Evolutionary conservation across 352 stramenopile species (phyloP).

Genomic region (Phytophthora pluvialis): DNA sequence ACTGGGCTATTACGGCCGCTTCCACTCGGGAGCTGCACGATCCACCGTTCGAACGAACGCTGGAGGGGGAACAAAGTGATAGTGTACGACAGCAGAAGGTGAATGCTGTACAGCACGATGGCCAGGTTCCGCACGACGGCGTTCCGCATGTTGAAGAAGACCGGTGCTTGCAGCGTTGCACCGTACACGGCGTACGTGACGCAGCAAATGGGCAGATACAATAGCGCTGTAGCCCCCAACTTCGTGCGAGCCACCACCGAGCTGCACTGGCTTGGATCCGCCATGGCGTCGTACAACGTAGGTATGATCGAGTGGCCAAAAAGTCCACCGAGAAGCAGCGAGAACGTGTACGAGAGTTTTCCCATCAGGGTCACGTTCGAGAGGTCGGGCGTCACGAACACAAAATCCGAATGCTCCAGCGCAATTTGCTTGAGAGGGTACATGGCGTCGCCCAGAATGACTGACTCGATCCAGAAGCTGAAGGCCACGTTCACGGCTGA

Average conservation of each 20-base stretch:
- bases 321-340: conserved; percentile 65
- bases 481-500: conserved; percentile 82
- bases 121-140: conserved; percentile 70
- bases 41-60: conserved; percentile 63
- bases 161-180: conserved; percentile 69
- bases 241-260: conserved; percentile 59
- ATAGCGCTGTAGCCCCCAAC: conserved; percentile 48
- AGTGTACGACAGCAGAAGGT: conserved; percentile 76
- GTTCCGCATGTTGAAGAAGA: conserved; percentile 89
- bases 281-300: conserved; percentile 82
- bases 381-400: conserved; percentile 73
- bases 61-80: conserved; percentile 75
- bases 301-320: conserved; percentile 77
- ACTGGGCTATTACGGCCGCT: conserved; percentile 27
- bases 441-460: conserved; percentile 86
- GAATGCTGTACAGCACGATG: conserved; percentile 78
- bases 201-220: conserved; percentile 81
- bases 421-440: conserved; percentile 83
- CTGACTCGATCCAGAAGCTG: conserved; percentile 78
- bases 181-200: conserved; percentile 83
- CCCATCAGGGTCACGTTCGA: conserved; percentile 52
- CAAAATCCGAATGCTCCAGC: conserved; percentile 61
- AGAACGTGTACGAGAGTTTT: conserved; percentile 80
- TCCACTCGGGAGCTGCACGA: conserved; percentile 38
- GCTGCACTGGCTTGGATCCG: conserved; percentile 59